These are phyloP conservation scores for Russula olivacea DNA, from an alignment of 768 basidiomycete species.

Conservation along the genomic window DNA sequence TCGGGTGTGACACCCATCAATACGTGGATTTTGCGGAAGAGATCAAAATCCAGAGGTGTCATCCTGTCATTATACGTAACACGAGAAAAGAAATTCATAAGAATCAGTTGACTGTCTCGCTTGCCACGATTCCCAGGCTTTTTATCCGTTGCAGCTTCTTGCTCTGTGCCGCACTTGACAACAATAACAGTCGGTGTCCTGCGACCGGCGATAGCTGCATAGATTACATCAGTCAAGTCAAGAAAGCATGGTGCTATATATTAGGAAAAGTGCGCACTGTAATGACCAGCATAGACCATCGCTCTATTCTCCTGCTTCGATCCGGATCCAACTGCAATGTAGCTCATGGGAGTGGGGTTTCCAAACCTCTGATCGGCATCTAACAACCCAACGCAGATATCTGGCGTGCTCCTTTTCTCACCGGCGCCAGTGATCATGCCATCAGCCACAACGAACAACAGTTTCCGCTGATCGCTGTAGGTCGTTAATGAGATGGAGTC, in stretches of 20 bases:
- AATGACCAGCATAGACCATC: conserved; percentile 99
- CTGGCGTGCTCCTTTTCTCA: conserved; percentile 92
- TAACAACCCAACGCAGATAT: conserved; percentile 87
- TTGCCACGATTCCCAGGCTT: conserved; percentile 99
- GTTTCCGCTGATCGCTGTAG: conserved; percentile 88
- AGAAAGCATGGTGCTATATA: neutral
- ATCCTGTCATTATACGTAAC: conserved; percentile 99
- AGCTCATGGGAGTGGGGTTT: conserved; percentile 92
- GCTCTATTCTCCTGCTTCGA: conserved; percentile 88
- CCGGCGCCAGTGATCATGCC: conserved; percentile 99
- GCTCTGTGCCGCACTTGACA: conserved; percentile 94
- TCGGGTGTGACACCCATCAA: conserved; percentile 99
- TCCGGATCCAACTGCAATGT: conserved; percentile 85
- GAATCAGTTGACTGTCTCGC: conserved; percentile 94
- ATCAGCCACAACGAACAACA: conserved; percentile 92
- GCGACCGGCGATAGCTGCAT: conserved; percentile 69
- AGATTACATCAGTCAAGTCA: conserved; percentile 1
- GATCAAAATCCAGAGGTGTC: conserved; percentile 94
- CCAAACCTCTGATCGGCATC: conserved; percentile 95
- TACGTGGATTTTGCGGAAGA: conserved; percentile 93
- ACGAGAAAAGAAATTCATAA: conserved; percentile 99
- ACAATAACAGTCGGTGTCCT: conserved; percentile 91
- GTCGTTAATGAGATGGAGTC: conserved; percentile 89
- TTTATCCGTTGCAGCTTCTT: conserved; percentile 73
- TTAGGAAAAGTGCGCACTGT: conserved; percentile 55